Conservation (phyloP, 495 filamentous ascomycete species). For the Trypethelium eluteriae region DNA sequence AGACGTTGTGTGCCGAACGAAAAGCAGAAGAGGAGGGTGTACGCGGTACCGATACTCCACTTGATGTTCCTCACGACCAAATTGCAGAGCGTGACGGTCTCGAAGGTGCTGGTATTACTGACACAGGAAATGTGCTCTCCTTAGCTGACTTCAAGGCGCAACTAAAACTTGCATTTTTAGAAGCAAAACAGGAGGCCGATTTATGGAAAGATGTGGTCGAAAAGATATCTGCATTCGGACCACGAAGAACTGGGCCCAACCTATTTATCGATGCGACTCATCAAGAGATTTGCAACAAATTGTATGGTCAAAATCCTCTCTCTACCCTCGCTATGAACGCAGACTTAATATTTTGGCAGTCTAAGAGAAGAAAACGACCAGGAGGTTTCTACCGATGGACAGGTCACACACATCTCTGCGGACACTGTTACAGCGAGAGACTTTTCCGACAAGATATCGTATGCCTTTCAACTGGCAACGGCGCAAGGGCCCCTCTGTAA, state of each 20-base stretch:
- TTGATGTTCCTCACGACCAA: conserved; percentile 13
- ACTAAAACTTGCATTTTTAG: conserved; percentile 58
- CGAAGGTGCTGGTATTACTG: conserved; percentile 39
- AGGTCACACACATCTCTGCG: conserved; percentile 23
- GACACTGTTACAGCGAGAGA: conserved; percentile 60
- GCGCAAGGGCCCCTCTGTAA: conserved; percentile 83
- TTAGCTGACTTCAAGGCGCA: conserved; percentile 67
- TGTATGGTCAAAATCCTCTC: conserved; percentile 44
- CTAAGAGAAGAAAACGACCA: conserved; percentile 26
- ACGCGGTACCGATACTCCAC: conserved; percentile 15
- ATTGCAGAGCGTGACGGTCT: conserved; percentile 30
- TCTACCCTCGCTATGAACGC: not conserved
- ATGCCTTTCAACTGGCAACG: conserved; percentile 92
- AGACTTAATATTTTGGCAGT: conserved; percentile 26
- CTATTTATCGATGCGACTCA: conserved; percentile 78
- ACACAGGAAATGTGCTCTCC: conserved; percentile 51
- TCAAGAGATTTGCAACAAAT: conserved; percentile 62
- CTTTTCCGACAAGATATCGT: conserved; percentile 79
- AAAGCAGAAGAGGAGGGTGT: conserved; percentile 39
- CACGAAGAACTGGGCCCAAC: conserved; percentile 77
- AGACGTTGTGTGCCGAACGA: conserved; percentile 65
- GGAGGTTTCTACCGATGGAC: not conserved
- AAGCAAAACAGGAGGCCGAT: conserved; percentile 57
- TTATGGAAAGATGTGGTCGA: conserved; percentile 71
- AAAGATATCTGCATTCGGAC: conserved; percentile 82